These are phyloP conservation scores for Alternaria hordeiaustralica DNA, from an alignment of 2,329 filamentous ascomycete species.

Conservation along the genomic window DNA sequence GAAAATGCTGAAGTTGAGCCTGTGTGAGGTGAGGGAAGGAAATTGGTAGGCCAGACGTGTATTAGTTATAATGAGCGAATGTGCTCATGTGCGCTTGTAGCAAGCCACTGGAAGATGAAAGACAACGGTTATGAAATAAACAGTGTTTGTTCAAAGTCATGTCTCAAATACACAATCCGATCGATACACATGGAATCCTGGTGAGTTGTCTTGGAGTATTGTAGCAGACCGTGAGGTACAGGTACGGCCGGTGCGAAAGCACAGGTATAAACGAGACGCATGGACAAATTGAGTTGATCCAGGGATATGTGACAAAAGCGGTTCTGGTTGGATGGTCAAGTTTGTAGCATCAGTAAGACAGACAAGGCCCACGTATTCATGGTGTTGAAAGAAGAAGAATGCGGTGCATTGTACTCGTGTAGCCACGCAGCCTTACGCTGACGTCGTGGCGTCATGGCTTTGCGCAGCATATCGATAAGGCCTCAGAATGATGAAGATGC, in stretches of 20 bases:
- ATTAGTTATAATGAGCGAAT: too few relatives aligned
- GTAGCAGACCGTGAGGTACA: too few relatives aligned
- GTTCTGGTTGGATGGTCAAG: background rate
- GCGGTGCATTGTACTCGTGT: background rate
- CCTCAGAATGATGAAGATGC: background rate
- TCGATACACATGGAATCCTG: too few relatives aligned
- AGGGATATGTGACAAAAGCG: too few relatives aligned
- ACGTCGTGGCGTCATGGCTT: background rate
- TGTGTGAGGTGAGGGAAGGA: background rate
- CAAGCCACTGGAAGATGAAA: background rate
- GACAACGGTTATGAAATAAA: background rate
- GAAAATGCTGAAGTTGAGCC: background rate
- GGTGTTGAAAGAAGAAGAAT: background rate
- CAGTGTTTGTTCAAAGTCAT: too few relatives aligned
- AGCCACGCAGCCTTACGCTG: background rate
- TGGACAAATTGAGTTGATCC: too few relatives aligned
- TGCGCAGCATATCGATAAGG: background rate
- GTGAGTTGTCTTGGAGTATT: too few relatives aligned
- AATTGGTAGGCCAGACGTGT: background rate
- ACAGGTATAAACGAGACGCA: too few relatives aligned
- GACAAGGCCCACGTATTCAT: background rate
- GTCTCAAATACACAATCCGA: too few relatives aligned
- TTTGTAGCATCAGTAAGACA: background rate
- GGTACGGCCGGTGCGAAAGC: too few relatives aligned
- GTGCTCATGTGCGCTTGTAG: too few relatives aligned